These are phyloP conservation scores for Chenopodium formosanum DNA, from an alignment of 148 eudicot species.

Conservation along the genomic window DNA sequence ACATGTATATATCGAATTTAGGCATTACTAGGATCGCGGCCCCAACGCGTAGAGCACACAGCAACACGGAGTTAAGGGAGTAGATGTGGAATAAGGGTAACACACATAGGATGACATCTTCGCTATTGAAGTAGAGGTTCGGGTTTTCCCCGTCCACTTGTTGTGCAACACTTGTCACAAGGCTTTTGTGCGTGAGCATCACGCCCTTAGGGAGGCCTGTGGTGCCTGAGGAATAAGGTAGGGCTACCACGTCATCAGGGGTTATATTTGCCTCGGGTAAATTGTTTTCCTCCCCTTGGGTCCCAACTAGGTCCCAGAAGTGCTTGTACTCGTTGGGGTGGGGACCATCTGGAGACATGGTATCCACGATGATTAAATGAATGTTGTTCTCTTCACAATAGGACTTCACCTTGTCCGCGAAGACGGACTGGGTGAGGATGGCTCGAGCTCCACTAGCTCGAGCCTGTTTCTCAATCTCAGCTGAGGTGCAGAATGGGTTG, in stretches of 20 bases:
- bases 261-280: slow-evolving; percentile 31
- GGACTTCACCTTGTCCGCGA: slow-evolving; percentile 47
- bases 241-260: slow-evolving; percentile 70
- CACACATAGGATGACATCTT: slow-evolving; percentile 74
- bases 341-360: slow-evolving; percentile 15
- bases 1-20: slow-evolving; percentile 60
- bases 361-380: slow-evolving; percentile 35
- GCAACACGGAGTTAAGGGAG: slow-evolving; percentile 66
- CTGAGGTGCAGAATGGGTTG: slow-evolving; percentile 48
- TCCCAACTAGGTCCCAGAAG: slow-evolving; percentile 40
- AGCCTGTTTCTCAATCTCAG: slow-evolving; percentile 53
- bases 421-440: slow-evolving; percentile 52
- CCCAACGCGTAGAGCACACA: slow-evolving; percentile 71
- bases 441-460: slow-evolving; percentile 49
- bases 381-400: slow-evolving; percentile 29
- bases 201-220: slow-evolving; percentile 92
- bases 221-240: slow-evolving; percentile 88
- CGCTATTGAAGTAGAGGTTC: slow-evolving; percentile 50
- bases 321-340: slow-evolving; percentile 27
- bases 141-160: slow-evolving; percentile 94
- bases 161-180: slow-evolving; percentile 74
- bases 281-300: slow-evolving; percentile 24
- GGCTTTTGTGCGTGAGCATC: slow-evolving; percentile 68
- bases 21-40: slow-evolving; percentile 70
- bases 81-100: slow-evolving; percentile 85